phyloP scores from a whole-genome alignment of 1,284 basidiomycete species.

The Rhodotorula sp. region DNA sequence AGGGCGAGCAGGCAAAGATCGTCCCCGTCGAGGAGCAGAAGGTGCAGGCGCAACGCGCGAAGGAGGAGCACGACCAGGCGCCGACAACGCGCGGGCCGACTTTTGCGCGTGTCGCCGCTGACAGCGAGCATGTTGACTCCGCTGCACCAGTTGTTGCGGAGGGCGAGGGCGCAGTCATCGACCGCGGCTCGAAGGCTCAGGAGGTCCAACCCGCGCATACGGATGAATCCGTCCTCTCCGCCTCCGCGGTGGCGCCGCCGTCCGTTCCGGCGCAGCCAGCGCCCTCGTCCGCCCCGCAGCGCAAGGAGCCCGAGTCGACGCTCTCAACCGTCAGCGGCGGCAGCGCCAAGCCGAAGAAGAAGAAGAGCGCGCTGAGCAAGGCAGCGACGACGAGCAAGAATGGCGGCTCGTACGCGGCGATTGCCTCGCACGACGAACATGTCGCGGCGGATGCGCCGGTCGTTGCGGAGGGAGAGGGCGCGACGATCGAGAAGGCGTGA shows the following conservation, averaged over 20 bases:
- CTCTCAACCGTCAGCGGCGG: neutral
- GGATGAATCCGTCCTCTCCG: neutral
- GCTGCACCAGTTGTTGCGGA: constrained; percentile 5
- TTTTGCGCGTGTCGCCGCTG: neutral
- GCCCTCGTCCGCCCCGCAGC: neutral
- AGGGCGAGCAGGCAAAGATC: constrained; percentile 6
- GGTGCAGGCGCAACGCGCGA: neutral
- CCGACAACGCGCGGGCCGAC: constrained; percentile 3
- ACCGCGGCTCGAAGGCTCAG: neutral
- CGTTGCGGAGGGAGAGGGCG: constrained; percentile 24
- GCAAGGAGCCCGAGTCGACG: neutral
- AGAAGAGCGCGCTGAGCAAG: neutral
- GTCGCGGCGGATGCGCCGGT: constrained; percentile 3
- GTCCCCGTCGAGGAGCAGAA: constrained; percentile 1
- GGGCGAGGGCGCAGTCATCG: constrained; percentile 14
- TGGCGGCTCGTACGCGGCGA: neutral
- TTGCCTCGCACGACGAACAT: constrained; percentile 7
- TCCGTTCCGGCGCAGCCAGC: neutral
- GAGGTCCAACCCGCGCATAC: neutral
- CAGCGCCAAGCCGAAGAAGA: constrained; percentile 3
- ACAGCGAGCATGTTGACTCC: neutral
- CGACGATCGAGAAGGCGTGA: neutral
- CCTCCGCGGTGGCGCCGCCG: neutral
- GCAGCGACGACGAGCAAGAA: neutral
- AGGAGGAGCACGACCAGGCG: neutral